Conservation (phyloP, 441 rosid species). For the Aquilaria agallochum region DNA sequence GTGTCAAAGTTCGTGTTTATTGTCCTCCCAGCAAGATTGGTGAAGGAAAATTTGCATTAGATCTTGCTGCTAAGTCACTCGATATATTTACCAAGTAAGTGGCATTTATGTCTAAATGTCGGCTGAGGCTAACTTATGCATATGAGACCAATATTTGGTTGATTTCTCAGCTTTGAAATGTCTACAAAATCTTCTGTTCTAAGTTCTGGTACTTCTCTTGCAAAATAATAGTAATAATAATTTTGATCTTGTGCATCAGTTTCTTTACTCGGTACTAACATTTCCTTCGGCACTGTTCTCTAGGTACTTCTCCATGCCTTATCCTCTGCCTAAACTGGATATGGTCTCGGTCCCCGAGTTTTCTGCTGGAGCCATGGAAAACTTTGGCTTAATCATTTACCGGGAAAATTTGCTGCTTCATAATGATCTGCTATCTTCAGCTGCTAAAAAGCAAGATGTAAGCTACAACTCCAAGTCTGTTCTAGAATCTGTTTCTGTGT, state of each 20-base stretch:
- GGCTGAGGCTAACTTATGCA: too few relatives aligned
- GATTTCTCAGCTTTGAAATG: too few relatives aligned
- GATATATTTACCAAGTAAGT: too few relatives aligned
- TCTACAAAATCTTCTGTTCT: too few relatives aligned
- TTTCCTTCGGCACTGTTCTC: not conserved
- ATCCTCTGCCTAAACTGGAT: constrained; percentile 37
- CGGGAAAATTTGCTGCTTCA: constrained; percentile 28
- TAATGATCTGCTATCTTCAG: constrained; percentile 26
- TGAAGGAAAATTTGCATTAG: too few relatives aligned
- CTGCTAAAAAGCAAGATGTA: constrained; percentile 26
- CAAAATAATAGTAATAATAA: not conserved
- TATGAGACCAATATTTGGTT: too few relatives aligned
- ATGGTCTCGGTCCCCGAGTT: constrained; percentile 39
- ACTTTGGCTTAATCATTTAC: constrained; percentile 30
- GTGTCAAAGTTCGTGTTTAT: constrained; percentile 20
- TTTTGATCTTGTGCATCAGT: not conserved
- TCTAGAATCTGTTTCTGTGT: too few relatives aligned
- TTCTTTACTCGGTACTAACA: not conserved
- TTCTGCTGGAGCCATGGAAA: constrained; percentile 40
- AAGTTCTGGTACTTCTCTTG: too few relatives aligned
- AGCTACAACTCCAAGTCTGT: not conserved
- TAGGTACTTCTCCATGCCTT: constrained; percentile 34
- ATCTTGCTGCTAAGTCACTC: too few relatives aligned
- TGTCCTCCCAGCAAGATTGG: too few relatives aligned
- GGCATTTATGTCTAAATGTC: too few relatives aligned